These are phyloP conservation scores for Sporobolomyces pararoseus DNA, from an alignment of 768 basidiomycete genomes.

Conservation along the genomic window DNA sequence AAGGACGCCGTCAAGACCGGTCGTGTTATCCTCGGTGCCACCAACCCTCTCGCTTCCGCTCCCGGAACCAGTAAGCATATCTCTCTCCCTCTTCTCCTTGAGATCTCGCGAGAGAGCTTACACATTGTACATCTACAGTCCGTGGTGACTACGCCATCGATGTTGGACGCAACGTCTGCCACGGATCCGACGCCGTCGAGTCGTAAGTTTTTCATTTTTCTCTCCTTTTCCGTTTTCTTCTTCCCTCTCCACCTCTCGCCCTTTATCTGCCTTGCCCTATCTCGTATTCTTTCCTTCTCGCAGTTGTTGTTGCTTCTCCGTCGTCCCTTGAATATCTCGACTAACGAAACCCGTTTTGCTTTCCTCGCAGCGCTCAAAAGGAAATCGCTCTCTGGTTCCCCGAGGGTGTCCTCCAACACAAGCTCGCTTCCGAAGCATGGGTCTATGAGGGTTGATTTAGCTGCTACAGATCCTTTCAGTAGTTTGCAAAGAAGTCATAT, in stretches of 20 bases:
- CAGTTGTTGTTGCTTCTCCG: no score
- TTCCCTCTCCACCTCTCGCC: no score
- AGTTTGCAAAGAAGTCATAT: neutral
- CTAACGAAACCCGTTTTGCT: neutral
- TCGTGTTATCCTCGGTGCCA: slow-evolving; percentile 55
- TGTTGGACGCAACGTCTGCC: slow-evolving; percentile 74
- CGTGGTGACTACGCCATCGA: slow-evolving; percentile 58
- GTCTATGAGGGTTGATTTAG: slow-evolving; percentile 62
- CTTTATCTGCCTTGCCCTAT: no score
- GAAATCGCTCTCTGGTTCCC: slow-evolving; percentile 96
- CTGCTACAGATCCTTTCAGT: neutral
- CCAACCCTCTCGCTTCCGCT: slow-evolving; percentile 87
- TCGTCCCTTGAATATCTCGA: no score
- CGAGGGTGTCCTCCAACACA: slow-evolving; percentile 71
- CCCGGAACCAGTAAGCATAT: slow-evolving; percentile 62
- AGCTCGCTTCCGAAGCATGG: slow-evolving; percentile 63
- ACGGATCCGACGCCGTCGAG: slow-evolving; percentile 52
- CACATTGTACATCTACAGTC: slow-evolving; percentile 30
- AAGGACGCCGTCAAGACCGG: slow-evolving; percentile 54
- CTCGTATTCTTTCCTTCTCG: no score
- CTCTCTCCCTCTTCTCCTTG: neutral
- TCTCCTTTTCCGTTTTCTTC: no score
- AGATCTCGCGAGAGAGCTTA: neutral
- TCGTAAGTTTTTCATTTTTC: slow-evolving; percentile 27
- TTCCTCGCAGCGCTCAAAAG: slow-evolving; percentile 57